phyloP scores from a whole-genome alignment of 176 grass and related monocot genomes.

The Oryza punctata region DNA sequence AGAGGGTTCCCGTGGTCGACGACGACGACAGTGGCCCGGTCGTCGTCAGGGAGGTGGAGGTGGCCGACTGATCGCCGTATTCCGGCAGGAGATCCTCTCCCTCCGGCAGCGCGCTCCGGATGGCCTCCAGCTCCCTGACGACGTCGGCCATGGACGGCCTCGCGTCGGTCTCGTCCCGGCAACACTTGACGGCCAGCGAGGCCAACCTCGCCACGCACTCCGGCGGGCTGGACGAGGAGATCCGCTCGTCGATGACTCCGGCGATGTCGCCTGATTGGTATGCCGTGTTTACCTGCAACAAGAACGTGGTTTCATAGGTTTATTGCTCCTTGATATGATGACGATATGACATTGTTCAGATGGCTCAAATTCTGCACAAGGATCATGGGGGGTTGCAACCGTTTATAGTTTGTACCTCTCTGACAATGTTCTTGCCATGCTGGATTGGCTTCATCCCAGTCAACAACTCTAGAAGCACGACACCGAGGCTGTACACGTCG shows the following conservation, averaged over 20 bases:
- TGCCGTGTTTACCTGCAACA: conserved; percentile 62
- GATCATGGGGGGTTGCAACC: neutral
- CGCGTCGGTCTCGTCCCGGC: conserved; percentile 62
- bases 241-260: conserved; percentile 59
- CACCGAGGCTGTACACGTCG: conserved; percentile 86
- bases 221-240: conserved; percentile 45
- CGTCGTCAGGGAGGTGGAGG: conserved; percentile 36
- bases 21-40: conserved; percentile 36
- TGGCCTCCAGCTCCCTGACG: conserved; percentile 73
- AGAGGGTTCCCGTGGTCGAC: conserved; percentile 21
- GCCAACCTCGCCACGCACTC: conserved; percentile 55
- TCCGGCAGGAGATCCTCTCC: conserved; percentile 35
- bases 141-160: conserved; percentile 87
- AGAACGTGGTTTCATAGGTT: neutral
- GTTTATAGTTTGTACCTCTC: conserved; percentile 71
- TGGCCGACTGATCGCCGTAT: neutral
- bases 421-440: conserved; percentile 91
- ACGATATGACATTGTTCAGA: neutral
- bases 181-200: conserved; percentile 76
- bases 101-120: conserved; percentile 54
- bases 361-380: neutral
- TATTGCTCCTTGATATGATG: neutral
- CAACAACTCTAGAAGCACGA: conserved; percentile 85
- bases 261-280: conserved; percentile 55
- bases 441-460: conserved; percentile 94